Evolutionary conservation across 805 yeast species (phyloP).

Genomic region (Spencermartinsiella europaea): DNA sequence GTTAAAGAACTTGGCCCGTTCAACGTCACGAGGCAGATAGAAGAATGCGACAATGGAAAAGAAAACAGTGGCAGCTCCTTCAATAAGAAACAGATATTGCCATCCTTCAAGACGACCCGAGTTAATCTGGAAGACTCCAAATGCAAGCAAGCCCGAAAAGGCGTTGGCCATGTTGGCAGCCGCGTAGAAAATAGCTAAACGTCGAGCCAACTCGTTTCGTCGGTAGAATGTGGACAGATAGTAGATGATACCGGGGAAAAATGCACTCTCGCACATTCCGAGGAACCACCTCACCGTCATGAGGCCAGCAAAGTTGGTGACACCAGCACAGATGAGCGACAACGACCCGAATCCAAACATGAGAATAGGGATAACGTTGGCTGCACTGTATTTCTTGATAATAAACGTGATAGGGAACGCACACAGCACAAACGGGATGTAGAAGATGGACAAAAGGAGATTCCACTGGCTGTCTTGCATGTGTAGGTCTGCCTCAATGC

Average conservation of each 20-base stretch:
- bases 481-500: conserved; percentile 39
- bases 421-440: conserved; percentile 41
- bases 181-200: conserved; percentile 46
- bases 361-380: conserved; percentile 40
- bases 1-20: conserved; percentile 35
- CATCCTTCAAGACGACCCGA: conserved; percentile 38
- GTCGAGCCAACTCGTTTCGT: conserved; percentile 43
- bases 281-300: conserved; percentile 44
- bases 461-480: conserved; percentile 43
- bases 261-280: conserved; percentile 50
- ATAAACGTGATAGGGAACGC: conserved; percentile 38
- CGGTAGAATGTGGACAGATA: conserved; percentile 45
- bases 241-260: conserved; percentile 46
- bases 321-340: conserved; percentile 37
- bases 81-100: conserved; percentile 44
- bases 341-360: conserved; percentile 44
- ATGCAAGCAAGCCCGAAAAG: conserved; percentile 52
- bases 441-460: conserved; percentile 41
- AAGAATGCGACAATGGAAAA: conserved; percentile 34
- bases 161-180: conserved; percentile 53
- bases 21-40: conserved; percentile 37
- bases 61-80: conserved; percentile 39
- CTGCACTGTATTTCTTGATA: conserved; percentile 40
- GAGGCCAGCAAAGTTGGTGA: conserved; percentile 40
- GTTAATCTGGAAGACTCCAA: conserved; percentile 45